phyloP scores from a whole-genome alignment of 2,329 filamentous ascomycete genomes.

The Fusarium sp. region DNA sequence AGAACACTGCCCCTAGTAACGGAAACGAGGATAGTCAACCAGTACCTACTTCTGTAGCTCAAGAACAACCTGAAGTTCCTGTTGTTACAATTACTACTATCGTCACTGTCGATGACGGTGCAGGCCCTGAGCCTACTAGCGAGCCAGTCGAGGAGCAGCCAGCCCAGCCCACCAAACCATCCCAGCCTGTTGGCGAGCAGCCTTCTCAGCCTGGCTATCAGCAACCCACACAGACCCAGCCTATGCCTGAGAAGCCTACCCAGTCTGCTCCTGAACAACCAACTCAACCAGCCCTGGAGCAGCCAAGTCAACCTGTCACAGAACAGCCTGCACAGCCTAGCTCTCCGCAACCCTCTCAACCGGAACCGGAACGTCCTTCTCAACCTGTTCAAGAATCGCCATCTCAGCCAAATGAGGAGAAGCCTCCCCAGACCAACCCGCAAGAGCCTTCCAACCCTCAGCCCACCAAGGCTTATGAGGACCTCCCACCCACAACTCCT shows the following conservation, averaged over 20 bases:
- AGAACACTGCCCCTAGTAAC: constrained; percentile 13
- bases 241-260: constrained; percentile 6
- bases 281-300: constrained; percentile 1
- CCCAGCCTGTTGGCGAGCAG: constrained; percentile 14
- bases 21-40: constrained; percentile 19
- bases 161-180: constrained; percentile 7
- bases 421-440: constrained; percentile 13
- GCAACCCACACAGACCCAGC: constrained; percentile 14
- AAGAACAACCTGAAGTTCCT: constrained; percentile 31
- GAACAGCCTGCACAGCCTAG: constrained; percentile 16
- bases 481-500: constrained; percentile 18
- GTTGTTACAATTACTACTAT: constrained; percentile 48
- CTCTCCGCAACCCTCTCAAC: not conserved
- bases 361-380: not conserved
- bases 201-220: constrained; percentile 18
- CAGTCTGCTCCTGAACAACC: constrained; percentile 13
- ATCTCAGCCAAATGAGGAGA: constrained; percentile 12
- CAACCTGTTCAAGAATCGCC: constrained; percentile 15
- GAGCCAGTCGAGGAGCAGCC: constrained; percentile 20
- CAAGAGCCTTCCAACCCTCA: constrained; percentile 21
- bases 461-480: constrained; percentile 24
- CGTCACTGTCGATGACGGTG: constrained; percentile 46
- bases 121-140: constrained; percentile 18
- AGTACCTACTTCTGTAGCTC: constrained; percentile 19
- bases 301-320: constrained; percentile 14